Evolutionary conservation across 169 alveolate genomes (phyloP).

Genomic region (Cryptosporidium xiaoi): DNA sequence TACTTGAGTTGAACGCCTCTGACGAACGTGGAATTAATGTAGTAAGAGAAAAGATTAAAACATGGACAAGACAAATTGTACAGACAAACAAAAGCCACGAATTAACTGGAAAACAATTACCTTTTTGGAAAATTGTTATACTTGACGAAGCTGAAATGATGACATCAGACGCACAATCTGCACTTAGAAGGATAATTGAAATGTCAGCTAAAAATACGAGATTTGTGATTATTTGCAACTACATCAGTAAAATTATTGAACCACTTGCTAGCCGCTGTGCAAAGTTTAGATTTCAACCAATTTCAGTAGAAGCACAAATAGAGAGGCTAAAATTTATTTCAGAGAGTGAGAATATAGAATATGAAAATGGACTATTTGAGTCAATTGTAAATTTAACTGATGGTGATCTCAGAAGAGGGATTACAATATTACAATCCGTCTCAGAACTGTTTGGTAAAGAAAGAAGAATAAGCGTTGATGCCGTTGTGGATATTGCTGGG

Average conservation of each 20-base stretch:
- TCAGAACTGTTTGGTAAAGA: slow-evolving; percentile 83
- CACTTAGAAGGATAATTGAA: slow-evolving; percentile 98
- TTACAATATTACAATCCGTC: slow-evolving; percentile 92
- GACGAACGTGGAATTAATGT: slow-evolving; percentile 98
- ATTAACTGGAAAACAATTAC: slow-evolving; percentile 87
- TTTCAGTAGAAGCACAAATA: slow-evolving; percentile 90
- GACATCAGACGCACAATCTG: slow-evolving; percentile 99
- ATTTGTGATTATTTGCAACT: slow-evolving; percentile 98
- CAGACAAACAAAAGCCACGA: slow-evolving; percentile 85
- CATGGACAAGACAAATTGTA: slow-evolving; percentile 94
- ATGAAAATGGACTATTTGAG: slow-evolving; percentile 82
- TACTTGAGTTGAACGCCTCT: slow-evolving; percentile 98
- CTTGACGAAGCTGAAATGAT: slow-evolving; percentile 99
- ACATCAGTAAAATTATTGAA: slow-evolving; percentile 94
- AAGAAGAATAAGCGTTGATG: slow-evolving; percentile 72
- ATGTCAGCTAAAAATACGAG: slow-evolving; percentile 94
- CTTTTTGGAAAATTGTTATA: slow-evolving; percentile 94
- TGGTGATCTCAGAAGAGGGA: slow-evolving; percentile 96
- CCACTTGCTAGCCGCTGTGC: slow-evolving; percentile 97
- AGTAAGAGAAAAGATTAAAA: slow-evolving; percentile 96
- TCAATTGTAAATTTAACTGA: slow-evolving; percentile 88
- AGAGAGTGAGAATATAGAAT: slow-evolving; percentile 80
- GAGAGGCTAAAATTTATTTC: slow-evolving; percentile 89
- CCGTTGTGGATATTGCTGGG: slow-evolving; percentile 80
- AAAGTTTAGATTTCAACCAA: slow-evolving; percentile 94